Conservation (phyloP, 805 yeast species). For the Nakazawaea molendinolei region DNA sequence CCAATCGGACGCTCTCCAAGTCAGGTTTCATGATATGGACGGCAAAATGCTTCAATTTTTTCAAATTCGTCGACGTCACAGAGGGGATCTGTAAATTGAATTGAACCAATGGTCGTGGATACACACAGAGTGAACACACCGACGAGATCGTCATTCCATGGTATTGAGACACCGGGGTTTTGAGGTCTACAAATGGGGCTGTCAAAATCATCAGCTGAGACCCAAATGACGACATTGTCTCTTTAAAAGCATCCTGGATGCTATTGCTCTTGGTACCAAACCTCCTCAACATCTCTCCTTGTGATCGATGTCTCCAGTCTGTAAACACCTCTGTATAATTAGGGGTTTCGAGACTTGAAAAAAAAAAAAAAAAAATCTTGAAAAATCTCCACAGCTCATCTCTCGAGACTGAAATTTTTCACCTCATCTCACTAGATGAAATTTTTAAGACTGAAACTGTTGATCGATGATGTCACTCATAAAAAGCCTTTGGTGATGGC, state of each 20-base stretch:
- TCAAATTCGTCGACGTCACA: conserved; percentile 62
- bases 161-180: conserved; percentile 19
- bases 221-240: conserved; percentile 28
- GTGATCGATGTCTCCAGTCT: neutral
- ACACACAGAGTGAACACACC: conserved; percentile 72
- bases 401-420: conserved; percentile 9
- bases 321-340: neutral
- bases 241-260: conserved; percentile 23
- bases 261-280: conserved; percentile 10
- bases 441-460: neutral
- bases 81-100: conserved; percentile 88
- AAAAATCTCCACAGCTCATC: neutral
- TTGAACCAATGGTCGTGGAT: conserved; percentile 73
- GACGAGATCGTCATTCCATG: conserved; percentile 86
- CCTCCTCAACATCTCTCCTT: neutral
- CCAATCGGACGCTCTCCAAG: conserved; percentile 44
- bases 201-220: conserved; percentile 54
- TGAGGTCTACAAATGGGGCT: conserved; percentile 27
- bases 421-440: neutral
- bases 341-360: neutral
- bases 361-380: neutral
- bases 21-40: conserved; percentile 71
- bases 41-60: conserved; percentile 53
- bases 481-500: conserved; percentile 1
- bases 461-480: conserved; percentile 7